Percentiles rank a stretch among this genome's conserved stretches.
Conservation (phyloP, 768 basidiomycete genomes). For the Mycena indigotica region DNA sequence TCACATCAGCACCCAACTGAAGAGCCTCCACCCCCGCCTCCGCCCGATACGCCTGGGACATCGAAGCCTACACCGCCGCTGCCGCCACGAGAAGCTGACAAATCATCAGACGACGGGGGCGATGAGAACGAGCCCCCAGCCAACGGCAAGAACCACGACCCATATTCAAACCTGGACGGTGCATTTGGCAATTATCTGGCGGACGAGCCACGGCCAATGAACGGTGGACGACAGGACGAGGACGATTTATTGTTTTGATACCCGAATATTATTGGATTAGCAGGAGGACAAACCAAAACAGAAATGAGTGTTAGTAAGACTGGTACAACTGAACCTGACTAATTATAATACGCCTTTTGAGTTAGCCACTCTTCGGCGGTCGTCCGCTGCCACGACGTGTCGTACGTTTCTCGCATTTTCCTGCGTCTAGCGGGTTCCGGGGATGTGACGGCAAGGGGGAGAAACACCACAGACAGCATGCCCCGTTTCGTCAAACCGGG, state of each 20-base stretch:
- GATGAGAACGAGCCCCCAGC: conserved; percentile 35
- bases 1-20: conserved; percentile 31
- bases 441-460: too few species aligned
- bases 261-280: conserved; percentile 1
- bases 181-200: conserved; percentile 75
- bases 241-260: conserved; percentile 70
- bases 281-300: too few species aligned
- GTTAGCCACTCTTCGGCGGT: too few species aligned
- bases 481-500: too few species aligned
- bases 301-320: too few species aligned
- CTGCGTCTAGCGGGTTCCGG: too few species aligned
- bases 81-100: conserved; percentile 27
- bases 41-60: conserved; percentile 29
- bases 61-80: conserved; percentile 37
- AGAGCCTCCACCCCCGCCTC: conserved; percentile 24
- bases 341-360: too few species aligned
- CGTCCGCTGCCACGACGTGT: too few species aligned
- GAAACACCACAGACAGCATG: too few species aligned
- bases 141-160: conserved; percentile 49
- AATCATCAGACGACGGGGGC: conserved; percentile 7
- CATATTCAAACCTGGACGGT: conserved; percentile 80
- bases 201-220: conserved; percentile 72
- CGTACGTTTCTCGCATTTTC: too few species aligned
- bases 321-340: too few species aligned
- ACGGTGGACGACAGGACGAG: conserved; percentile 49